Conservation (phyloP, 2,329 filamentous ascomycete species). For the Basipetospora chlamydospora region DNA sequence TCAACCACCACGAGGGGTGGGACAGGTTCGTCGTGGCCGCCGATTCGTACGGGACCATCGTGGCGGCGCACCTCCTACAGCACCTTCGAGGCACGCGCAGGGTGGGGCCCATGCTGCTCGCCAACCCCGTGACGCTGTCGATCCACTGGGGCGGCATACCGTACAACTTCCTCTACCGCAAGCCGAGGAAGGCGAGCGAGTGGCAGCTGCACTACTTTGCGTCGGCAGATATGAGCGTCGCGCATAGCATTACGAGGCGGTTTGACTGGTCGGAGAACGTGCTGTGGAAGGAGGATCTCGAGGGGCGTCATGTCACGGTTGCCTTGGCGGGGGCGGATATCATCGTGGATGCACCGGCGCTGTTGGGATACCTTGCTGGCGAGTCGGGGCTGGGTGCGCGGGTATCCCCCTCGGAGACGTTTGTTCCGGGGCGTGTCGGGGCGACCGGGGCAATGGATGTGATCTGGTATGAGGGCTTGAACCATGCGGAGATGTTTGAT, state of each 20-base stretch:
- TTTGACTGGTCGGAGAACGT: slow-evolving; percentile 63
- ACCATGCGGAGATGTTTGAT: too few relatives aligned
- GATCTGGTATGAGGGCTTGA: too few relatives aligned
- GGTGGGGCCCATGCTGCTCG: slow-evolving; percentile 30
- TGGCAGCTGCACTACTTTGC: slow-evolving; percentile 59
- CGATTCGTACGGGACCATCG: slow-evolving; percentile 50
- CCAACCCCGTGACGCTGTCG: slow-evolving; percentile 51
- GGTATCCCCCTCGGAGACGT: too few relatives aligned
- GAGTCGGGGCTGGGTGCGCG: too few relatives aligned
- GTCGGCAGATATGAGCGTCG: slow-evolving; percentile 50
- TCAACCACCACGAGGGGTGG: slow-evolving; percentile 43
- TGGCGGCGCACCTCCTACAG: slow-evolving; percentile 47
- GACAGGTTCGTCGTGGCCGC: slow-evolving; percentile 43
- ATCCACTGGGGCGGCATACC: slow-evolving; percentile 56
- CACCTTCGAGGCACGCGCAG: slow-evolving; percentile 31
- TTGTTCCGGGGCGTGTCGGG: too few relatives aligned
- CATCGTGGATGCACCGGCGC: slow-evolving; percentile 45
- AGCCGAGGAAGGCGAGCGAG: slow-evolving; percentile 45
- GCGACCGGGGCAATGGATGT: too few relatives aligned
- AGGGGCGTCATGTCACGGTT: slow-evolving; percentile 30
- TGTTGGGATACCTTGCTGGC: slow-evolving; percentile 39
- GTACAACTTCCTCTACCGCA: slow-evolving; percentile 51
- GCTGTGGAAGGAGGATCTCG: slow-evolving; percentile 51
- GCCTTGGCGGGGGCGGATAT: slow-evolving; percentile 45
- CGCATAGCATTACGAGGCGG: slow-evolving; percentile 46